These are phyloP conservation scores for Colletotrichum shisoi DNA, from an alignment of 2,329 filamentous ascomycete species.

Conservation along the genomic window DNA sequence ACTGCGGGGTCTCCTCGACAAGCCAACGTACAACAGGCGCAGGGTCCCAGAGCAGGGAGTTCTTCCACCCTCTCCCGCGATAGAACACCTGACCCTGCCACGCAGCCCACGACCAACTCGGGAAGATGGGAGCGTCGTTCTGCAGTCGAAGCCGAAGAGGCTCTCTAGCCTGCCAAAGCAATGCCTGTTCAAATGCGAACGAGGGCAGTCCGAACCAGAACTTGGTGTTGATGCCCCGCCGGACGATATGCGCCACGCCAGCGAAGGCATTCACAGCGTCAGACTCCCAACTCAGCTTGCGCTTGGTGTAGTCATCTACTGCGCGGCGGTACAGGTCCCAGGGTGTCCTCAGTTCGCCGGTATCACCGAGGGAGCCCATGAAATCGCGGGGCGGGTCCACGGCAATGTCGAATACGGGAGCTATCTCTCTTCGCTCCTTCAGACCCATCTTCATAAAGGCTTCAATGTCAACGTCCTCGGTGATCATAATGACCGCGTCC, in stretches of 20 bases:
- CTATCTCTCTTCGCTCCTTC: not conserved
- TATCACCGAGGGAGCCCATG: not conserved
- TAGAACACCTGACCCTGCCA: not conserved
- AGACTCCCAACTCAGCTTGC: not conserved
- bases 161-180: not conserved
- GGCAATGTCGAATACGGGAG: not conserved
- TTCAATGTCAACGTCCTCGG: not conserved
- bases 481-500: not conserved
- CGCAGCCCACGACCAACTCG: not conserved
- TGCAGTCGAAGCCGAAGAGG: not conserved
- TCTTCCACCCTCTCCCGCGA: not conserved
- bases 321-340: not conserved
- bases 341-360: not conserved
- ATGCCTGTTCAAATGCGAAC: not conserved
- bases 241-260: not conserved
- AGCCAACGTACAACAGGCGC: not conserved
- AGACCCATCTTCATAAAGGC: not conserved
- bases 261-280: not conserved
- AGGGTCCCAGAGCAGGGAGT: not conserved
- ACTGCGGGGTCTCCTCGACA: not conserved
- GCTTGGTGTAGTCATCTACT: not conserved
- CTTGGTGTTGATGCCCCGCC: not conserved
- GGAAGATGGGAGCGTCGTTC: not conserved
- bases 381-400: not conserved
- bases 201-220: slow-evolving; percentile 1